These are phyloP conservation scores for Acanthamoeba royreba DNA, from an alignment of 208 protist species.

Conservation along the genomic window DNA sequence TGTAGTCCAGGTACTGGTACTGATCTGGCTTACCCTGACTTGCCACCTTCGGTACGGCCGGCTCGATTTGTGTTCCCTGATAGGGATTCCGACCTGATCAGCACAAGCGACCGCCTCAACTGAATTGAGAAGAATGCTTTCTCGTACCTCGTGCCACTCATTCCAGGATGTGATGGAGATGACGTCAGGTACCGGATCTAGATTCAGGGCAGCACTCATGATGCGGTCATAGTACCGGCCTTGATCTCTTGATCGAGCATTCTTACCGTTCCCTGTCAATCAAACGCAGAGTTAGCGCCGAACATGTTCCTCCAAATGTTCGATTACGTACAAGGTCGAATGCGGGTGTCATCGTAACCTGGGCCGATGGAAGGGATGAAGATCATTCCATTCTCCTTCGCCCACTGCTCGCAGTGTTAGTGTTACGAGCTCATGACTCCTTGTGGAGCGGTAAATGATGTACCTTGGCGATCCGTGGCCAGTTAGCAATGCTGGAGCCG, in stretches of 20 bases:
- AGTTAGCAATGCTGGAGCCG: constrained; percentile 60
- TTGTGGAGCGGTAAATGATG: not conserved
- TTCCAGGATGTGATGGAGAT: not conserved
- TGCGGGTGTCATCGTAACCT: constrained; percentile 74
- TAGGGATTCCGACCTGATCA: not conserved
- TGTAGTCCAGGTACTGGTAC: not conserved
- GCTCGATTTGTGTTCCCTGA: constrained; percentile 6
- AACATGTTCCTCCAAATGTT: too few relatives aligned
- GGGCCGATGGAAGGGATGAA: constrained; percentile 73
- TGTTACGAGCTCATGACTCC: not conserved
- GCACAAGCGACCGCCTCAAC: not conserved
- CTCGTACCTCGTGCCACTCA: not conserved
- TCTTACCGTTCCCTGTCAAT: not conserved
- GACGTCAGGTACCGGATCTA: not conserved
- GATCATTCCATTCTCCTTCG: not conserved
- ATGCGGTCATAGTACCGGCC: not conserved
- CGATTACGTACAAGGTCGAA: constrained; percentile 70
- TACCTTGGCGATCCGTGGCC: constrained; percentile 49
- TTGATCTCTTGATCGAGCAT: not conserved
- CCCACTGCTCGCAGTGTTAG: not conserved
- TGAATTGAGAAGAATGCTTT: not conserved
- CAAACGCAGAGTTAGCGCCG: not conserved
- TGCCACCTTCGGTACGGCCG: not conserved
- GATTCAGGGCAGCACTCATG: not conserved
- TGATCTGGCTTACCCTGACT: not conserved